phyloP scores from a whole-genome alignment of 495 filamentous ascomycete species.

The Penicillium pancosmium region DNA sequence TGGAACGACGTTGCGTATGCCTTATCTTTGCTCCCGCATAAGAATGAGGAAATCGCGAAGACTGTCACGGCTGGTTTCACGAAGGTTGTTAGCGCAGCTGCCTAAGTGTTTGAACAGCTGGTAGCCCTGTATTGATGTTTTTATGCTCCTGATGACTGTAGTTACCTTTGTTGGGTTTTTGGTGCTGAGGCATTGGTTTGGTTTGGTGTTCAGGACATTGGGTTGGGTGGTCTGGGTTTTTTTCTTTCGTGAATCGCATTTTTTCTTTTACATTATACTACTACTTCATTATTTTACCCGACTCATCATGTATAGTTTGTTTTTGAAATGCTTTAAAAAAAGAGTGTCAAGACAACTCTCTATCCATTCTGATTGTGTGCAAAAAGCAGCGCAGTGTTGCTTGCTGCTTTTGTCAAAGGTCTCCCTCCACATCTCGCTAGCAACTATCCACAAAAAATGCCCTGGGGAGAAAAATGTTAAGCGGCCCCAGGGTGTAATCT shows the following conservation, averaged over 20 bases:
- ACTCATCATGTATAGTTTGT: too few relatives aligned
- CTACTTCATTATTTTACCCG: too few relatives aligned
- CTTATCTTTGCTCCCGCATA: conserved; percentile 85
- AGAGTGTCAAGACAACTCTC: conserved; percentile 9
- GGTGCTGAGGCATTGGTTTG: not conserved
- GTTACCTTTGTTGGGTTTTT: conserved; percentile 11
- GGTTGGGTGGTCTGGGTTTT: conserved; percentile 5
- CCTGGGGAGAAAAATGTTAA: too few relatives aligned
- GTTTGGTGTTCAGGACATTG: conserved; percentile 10
- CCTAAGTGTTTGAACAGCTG: conserved; percentile 37
- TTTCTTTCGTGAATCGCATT: not conserved
- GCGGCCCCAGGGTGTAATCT: too few relatives aligned
- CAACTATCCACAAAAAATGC: too few relatives aligned
- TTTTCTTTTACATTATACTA: not conserved
- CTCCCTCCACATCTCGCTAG: too few relatives aligned
- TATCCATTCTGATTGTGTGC: conserved; percentile 15
- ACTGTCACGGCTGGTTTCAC: conserved; percentile 76
- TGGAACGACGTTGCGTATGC: conserved; percentile 98
- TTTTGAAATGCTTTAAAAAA: not conserved
- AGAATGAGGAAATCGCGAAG: conserved; percentile 96
- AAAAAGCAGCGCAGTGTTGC: not conserved
- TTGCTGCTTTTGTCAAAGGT: too few relatives aligned
- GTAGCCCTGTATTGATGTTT: conserved; percentile 11
- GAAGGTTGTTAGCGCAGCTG: conserved; percentile 71
- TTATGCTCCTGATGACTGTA: conserved; percentile 25